phyloP scores from a whole-genome alignment of 2,329 filamentous ascomycete species.

The Paraphaeosphaeria sporulosa region DNA sequence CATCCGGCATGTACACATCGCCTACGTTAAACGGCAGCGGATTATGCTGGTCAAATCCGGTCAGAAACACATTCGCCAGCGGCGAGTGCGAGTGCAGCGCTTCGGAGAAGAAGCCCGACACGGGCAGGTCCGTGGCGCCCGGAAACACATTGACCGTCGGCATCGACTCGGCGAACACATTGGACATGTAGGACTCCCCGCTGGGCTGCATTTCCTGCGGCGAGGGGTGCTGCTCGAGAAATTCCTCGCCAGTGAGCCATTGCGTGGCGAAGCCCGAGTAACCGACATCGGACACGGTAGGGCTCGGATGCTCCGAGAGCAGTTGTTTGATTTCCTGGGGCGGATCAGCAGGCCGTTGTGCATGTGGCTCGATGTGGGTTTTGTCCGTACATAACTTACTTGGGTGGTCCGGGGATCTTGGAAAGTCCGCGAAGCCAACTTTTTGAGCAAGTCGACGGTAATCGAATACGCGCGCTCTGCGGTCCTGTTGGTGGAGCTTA shows the following conservation, averaged over 20 bases:
- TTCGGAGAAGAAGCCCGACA: slow-evolving; percentile 16
- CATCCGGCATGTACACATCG: background rate
- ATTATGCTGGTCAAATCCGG: slow-evolving; percentile 27
- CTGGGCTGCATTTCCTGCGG: background rate
- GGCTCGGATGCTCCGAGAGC: slow-evolving; percentile 21
- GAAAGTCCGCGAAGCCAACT: slow-evolving; percentile 17
- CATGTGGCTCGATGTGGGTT: background rate
- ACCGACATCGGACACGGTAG: background rate
- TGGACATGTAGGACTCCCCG: background rate
- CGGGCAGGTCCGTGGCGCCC: slow-evolving; percentile 9
- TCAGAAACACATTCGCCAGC: slow-evolving; percentile 21
- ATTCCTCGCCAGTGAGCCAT: slow-evolving; percentile 11
- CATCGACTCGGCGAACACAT: background rate
- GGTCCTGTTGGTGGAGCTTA: slow-evolving; percentile 38
- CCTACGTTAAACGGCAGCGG: slow-evolving; percentile 12
- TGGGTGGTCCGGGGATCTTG: slow-evolving; percentile 15
- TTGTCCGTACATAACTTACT: background rate
- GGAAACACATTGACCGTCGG: background rate
- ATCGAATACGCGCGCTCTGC: slow-evolving; percentile 41
- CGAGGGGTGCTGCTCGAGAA: slow-evolving; percentile 3
- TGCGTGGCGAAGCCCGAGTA: background rate
- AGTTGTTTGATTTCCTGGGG: slow-evolving; percentile 27
- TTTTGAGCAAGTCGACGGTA: slow-evolving; percentile 26
- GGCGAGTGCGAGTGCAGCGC: slow-evolving; percentile 1
- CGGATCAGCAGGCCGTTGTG: background rate